A percentile compares a stretch with the other conserved stretches of the same genome.
Evolutionary conservation across 2,329 filamentous ascomycete species (phyloP).

Genomic region (Sclerotinia borealis): DNA sequence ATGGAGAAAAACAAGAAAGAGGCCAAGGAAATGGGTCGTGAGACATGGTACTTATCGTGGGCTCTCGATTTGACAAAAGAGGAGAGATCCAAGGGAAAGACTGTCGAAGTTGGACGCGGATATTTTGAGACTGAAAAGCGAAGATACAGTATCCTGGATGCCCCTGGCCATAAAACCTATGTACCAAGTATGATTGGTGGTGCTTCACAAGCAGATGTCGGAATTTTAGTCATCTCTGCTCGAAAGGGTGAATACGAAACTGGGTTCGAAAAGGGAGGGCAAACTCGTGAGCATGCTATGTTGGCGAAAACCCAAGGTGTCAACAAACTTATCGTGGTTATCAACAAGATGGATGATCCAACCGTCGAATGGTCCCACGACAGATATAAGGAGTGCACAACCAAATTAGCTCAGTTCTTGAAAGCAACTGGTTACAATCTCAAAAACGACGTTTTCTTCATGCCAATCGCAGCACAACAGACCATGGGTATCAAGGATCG

Average conservation of each 20-base stretch:
- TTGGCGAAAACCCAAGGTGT: constrained; percentile 97
- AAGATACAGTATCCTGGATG: constrained; percentile 92
- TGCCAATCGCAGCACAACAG: constrained; percentile 91
- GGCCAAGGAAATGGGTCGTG: constrained; percentile 90
- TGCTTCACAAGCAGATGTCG: constrained; percentile 87
- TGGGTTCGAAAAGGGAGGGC: constrained; percentile 92
- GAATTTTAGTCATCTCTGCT: constrained; percentile 91
- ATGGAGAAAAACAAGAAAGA: constrained; percentile 98
- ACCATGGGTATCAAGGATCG: constrained; percentile 83
- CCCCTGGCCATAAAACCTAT: constrained; percentile 95
- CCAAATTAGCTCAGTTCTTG: constrained; percentile 80
- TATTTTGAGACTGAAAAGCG: constrained; percentile 97
- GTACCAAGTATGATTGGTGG: constrained; percentile 98
- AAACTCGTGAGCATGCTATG: constrained; percentile 96
- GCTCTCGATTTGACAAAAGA: constrained; percentile 96
- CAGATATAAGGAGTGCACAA: constrained; percentile 86
- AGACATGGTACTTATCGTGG: constrained; percentile 99
- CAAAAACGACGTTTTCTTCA: constrained; percentile 88
- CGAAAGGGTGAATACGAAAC: constrained; percentile 99
- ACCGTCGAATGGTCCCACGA: constrained; percentile 95
- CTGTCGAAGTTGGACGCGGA: constrained; percentile 90
- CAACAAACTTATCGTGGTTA: constrained; percentile 87
- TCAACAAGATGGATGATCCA: constrained; percentile 99
- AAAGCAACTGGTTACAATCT: constrained; percentile 91
- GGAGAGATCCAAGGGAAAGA: constrained; percentile 94